These are phyloP conservation scores for Hypoxylon sp. DNA, from an alignment of 2,329 filamentous ascomycete species.

Conservation along the genomic window DNA sequence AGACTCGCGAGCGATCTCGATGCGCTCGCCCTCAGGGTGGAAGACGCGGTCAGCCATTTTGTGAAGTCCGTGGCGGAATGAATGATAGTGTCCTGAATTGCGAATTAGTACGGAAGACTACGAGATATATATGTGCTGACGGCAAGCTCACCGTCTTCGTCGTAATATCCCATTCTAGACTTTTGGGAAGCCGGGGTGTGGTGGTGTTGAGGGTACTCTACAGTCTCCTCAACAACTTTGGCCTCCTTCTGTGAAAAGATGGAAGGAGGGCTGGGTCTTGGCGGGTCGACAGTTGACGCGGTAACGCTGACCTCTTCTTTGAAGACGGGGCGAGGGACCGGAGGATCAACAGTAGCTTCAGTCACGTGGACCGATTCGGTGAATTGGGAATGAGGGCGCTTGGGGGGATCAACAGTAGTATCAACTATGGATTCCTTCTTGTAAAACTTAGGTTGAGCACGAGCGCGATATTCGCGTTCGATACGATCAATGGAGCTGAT, in stretches of 20 bases:
- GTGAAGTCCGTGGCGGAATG: slow-evolving; percentile 69
- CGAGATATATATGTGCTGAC: not conserved
- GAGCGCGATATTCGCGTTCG: slow-evolving; percentile 77
- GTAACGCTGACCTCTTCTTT: slow-evolving; percentile 64
- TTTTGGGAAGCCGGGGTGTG: slow-evolving; percentile 59
- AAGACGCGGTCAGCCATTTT: slow-evolving; percentile 71
- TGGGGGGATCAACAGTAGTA: slow-evolving; percentile 54
- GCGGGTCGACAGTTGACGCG: slow-evolving; percentile 70
- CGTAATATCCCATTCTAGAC: slow-evolving; percentile 76
- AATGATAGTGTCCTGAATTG: slow-evolving; percentile 70
- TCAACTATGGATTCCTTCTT: slow-evolving; percentile 48
- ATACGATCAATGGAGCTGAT: slow-evolving; percentile 72
- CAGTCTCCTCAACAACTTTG: slow-evolving; percentile 76
- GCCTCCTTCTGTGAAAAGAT: slow-evolving; percentile 66
- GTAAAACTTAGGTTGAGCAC: slow-evolving; percentile 67
- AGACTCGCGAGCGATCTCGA: slow-evolving; percentile 64
- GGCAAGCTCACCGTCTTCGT: slow-evolving; percentile 68
- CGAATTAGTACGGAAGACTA: not conserved
- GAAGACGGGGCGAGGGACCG: slow-evolving; percentile 56
- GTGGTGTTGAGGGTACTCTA: slow-evolving; percentile 65
- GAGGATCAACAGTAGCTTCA: slow-evolving; percentile 57
- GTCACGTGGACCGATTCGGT: slow-evolving; percentile 57
- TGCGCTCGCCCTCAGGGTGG: slow-evolving; percentile 65
- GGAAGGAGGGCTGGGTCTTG: slow-evolving; percentile 62
- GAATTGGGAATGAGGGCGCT: slow-evolving; percentile 53